Conservation (phyloP, 805 yeast species). For the Jamesozyma lodderae region DNA sequence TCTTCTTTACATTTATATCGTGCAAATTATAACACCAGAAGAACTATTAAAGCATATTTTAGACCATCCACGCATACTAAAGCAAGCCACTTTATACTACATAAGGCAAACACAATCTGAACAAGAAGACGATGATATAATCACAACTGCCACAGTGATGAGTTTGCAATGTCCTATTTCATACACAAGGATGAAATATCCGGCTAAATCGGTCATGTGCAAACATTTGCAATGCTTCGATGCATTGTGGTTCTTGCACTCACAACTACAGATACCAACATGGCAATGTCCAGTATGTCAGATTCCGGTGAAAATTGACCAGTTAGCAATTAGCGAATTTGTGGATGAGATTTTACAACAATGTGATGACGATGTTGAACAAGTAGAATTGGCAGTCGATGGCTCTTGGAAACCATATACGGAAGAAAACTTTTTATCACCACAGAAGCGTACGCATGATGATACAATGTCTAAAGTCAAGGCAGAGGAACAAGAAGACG, state of each 20-base stretch:
- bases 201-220: slow-evolving; percentile 65
- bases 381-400: slow-evolving; percentile 57
- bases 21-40: slow-evolving; percentile 38
- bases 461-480: background rate
- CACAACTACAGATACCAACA: slow-evolving; percentile 71
- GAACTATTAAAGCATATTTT: slow-evolving; percentile 34
- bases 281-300: slow-evolving; percentile 88
- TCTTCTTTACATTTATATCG: slow-evolving; percentile 50
- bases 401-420: slow-evolving; percentile 58
- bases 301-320: slow-evolving; percentile 39
- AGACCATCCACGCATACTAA: slow-evolving; percentile 43
- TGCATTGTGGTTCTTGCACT: slow-evolving; percentile 56
- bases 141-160: slow-evolving; percentile 54
- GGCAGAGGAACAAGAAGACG: background rate
- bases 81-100: slow-evolving; percentile 40
- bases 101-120: slow-evolving; percentile 3
- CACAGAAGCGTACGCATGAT: background rate
- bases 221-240: slow-evolving; percentile 89
- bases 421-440: slow-evolving; percentile 12
- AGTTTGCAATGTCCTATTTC: slow-evolving; percentile 75
- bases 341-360: slow-evolving; percentile 50
- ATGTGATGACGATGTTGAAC: slow-evolving; percentile 49
- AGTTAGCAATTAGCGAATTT: slow-evolving; percentile 68
- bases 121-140: slow-evolving; percentile 56
- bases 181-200: slow-evolving; percentile 56